phyloP scores from a whole-genome alignment of 148 eudicot species.

The Nyssa sinensis region DNA sequence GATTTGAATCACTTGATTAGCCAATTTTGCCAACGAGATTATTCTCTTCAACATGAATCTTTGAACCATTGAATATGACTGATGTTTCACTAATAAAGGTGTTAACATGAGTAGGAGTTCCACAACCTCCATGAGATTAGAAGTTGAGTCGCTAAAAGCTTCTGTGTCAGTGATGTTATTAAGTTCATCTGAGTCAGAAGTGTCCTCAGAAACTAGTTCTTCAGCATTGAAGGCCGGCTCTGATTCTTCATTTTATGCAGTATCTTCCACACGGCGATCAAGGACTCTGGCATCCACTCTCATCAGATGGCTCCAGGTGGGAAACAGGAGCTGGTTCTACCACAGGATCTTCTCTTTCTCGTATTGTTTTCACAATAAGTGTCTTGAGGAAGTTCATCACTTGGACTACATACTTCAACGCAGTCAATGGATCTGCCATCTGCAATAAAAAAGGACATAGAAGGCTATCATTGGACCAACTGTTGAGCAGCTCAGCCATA shows the following conservation, averaged over 20 bases:
- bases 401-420: conserved; percentile 87
- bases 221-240: conserved; percentile 38
- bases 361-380: conserved; percentile 65
- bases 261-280: conserved; percentile 37
- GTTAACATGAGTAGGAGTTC: conserved; percentile 37
- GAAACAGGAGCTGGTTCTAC: conserved; percentile 43
- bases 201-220: conserved; percentile 43
- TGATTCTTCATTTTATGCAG: conserved; percentile 36
- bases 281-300: conserved; percentile 65
- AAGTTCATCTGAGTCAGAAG: conserved; percentile 32
- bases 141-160: conserved; percentile 27
- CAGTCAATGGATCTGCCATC: conserved; percentile 96
- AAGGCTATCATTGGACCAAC: no score
- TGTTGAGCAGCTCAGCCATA: not conserved
- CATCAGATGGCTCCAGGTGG: conserved; percentile 53
- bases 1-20: conserved; percentile 42
- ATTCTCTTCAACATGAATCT: conserved; percentile 24
- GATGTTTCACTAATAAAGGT: conserved; percentile 25
- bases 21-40: conserved; percentile 14
- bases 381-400: conserved; percentile 97
- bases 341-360: conserved; percentile 62
- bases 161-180: conserved; percentile 33
- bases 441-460: conserved; percentile 24
- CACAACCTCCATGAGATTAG: conserved; percentile 44
- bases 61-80: conserved; percentile 14